Evolutionary conservation across 2,329 filamentous ascomycete genomes (phyloP), one percentile per base, ranked within the genome.

Genomic region (Penicillium sp.): DNA sequence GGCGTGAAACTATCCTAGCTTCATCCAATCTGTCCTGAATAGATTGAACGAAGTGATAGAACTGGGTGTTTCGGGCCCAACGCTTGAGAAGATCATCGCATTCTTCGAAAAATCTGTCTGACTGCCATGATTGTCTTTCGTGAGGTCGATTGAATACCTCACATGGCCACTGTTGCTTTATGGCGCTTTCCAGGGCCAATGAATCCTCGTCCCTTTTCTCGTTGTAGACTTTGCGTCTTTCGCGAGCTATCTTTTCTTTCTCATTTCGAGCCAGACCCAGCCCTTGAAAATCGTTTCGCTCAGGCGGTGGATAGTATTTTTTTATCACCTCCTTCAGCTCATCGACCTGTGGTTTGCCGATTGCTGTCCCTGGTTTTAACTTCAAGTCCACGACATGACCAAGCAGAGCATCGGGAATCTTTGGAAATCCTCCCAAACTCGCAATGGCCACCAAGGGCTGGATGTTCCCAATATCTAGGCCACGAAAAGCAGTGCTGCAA

Each of bases 401-500:
- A 9, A 11, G 7, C 19, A 56, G 44, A 8, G 23, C 3, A 5
- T 23, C 7, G 2, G 53, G 54, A 8, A 56, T 49, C n/a, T 49
- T n/a, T 6, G 54, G 54, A 41, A 48, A 56, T 13, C 29, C 26
- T 7, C 54, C 54, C n/a, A 29, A 41, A n/a, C 48, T 38, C n/a
- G 54, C 54, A 17, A 56, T 48, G 3, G 54, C 30, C 30, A 56
- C 19, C 15, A 56, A 31, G 3, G 38, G 11, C 3, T 15, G 38
- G 17, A 55, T n/a, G n/a, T 49, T 8, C 5, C 29, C 17, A 6
- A 56, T 13, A 4, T 56, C 29, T 3, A 45, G n/a, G 4, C 35
- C 54, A 13, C 62, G 60, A 54, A 68, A 71, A 8, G 62, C 60
- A 48, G 69, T 52, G 17, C 53, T 66, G 31, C 67, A 64, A 23